These are phyloP conservation scores for Austroboletus eburneus DNA, from an alignment of 768 basidiomycete genomes.

Conservation along the genomic window DNA sequence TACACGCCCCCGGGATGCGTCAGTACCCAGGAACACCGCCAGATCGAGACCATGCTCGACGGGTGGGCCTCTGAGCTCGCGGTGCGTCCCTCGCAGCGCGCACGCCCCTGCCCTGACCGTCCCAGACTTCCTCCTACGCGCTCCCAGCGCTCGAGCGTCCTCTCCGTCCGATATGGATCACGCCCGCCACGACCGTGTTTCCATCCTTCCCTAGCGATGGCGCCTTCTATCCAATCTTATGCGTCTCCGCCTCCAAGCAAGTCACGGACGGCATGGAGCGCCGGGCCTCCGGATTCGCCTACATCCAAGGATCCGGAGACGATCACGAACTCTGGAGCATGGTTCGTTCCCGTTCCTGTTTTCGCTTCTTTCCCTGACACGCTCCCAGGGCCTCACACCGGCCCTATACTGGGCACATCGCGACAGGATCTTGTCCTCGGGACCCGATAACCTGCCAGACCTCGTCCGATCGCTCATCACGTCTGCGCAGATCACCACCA, in stretches of 20 bases:
- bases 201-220: constrained; percentile 33
- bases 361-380: neutral
- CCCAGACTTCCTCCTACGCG: constrained; percentile 65
- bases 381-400: constrained; percentile 68
- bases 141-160: constrained; percentile 59
- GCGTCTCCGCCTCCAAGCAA: constrained; percentile 80
- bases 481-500: no score
- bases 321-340: constrained; percentile 90
- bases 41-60: constrained; percentile 65
- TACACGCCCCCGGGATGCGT: constrained; percentile 71
- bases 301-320: constrained; percentile 93
- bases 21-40: constrained; percentile 70
- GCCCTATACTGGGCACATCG: constrained; percentile 63
- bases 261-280: constrained; percentile 57
- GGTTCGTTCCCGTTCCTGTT: constrained; percentile 37
- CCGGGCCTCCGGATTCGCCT: constrained; percentile 66
- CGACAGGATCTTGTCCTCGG: constrained; percentile 41
- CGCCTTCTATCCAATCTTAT: constrained; percentile 69
- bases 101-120: neutral
- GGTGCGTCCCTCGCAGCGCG: constrained; percentile 34
- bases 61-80: constrained; percentile 66
- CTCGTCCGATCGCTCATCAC: constrained; percentile 19
- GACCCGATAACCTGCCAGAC: constrained; percentile 45
- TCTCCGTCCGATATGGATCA: constrained; percentile 85
- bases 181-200: constrained; percentile 59